These are phyloP conservation scores for Ogataea siamensis DNA, from an alignment of 805 yeast genomes.

Conservation along the genomic window DNA sequence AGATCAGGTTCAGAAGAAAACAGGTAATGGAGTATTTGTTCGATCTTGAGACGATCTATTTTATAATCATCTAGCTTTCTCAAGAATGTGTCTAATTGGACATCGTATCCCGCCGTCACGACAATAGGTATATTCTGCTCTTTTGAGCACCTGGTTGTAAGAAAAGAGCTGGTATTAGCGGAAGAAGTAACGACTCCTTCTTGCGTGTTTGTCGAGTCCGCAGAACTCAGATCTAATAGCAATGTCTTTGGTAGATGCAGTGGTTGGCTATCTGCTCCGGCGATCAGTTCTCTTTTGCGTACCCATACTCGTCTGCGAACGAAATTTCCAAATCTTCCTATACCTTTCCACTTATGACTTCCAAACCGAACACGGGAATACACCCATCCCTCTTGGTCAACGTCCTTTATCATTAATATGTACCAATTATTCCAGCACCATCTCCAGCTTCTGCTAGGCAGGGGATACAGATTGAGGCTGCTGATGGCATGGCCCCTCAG, in stretches of 20 bases:
- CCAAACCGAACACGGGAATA: slow-evolving; percentile 44
- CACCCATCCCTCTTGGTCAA: slow-evolving; percentile 59
- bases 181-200: too few species aligned
- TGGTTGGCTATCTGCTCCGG: neutral
- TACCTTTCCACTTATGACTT: slow-evolving; percentile 49
- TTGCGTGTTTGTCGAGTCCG: too few species aligned
- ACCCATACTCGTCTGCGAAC: slow-evolving; percentile 53
- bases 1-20: slow-evolving; percentile 5
- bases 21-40: slow-evolving; percentile 15
- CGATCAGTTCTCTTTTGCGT: slow-evolving; percentile 35
- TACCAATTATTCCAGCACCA: slow-evolving; percentile 61
- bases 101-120: neutral
- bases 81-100: slow-evolving; percentile 3
- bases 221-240: too few species aligned
- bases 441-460: slow-evolving; percentile 50
- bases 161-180: too few species aligned
- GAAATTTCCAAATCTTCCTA: slow-evolving; percentile 47
- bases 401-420: slow-evolving; percentile 51
- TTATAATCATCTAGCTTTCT: slow-evolving; percentile 9
- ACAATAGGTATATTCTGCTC: neutral
- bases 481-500: slow-evolving; percentile 39
- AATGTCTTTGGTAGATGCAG: slow-evolving; percentile 7
- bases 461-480: slow-evolving; percentile 36
- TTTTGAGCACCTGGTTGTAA: too few species aligned
- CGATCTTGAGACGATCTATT: slow-evolving; percentile 24